Evolutionary conservation across 1,139 yeast species (phyloP), one percentile per base, ranked within the genome.

Genomic region (Suzukiozyma palmioleophila): DNA sequence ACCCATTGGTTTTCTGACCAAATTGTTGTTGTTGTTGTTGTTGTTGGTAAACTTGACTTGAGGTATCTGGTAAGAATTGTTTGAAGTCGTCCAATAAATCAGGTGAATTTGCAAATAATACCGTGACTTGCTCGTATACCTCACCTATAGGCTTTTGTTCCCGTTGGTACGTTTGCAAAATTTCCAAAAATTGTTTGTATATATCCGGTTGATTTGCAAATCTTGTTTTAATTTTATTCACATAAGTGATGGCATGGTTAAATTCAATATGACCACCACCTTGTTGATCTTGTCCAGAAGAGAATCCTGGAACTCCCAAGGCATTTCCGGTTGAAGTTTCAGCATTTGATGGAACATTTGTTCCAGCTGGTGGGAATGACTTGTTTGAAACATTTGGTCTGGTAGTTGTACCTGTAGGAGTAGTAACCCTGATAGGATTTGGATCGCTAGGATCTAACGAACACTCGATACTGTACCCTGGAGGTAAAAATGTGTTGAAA

Each of bases 231-330:
- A 92, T 92, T 62, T 90, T 89, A 67, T 92, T 92, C 43, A 92
- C 99, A 57, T 92, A 92, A 48, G 86, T 84, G 48, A 92, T 92
- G 25, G 98, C 98, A 62, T 92, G 97, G 58, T 92, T 90, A 68
- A 92, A 90, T 64, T 92, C 97, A 9, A 89, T 92, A 41, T 95
- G 97, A 3, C 94, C 92, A 12, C 88, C 84, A 35, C 37, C 44
- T 42, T 51, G 56, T 33, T 47, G 53, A 26, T 47, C 54, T 25
- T 44, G 52, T 3, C 10, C 31, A 10, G 13, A 12, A 28, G 31
- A 4, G 9, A 28, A 28, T 8, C 31, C 31, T 11, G 37, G 33
- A 11, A 22, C 38, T 12, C 32, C 32, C 26, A 26, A 25, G 13
- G n/a, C 35, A 39, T 39, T 44, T 44, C 27, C 51, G 50, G 24